Conservation (phyloP, 148 eudicot genomes). For the Vaccinium vitisidaea region DNA sequence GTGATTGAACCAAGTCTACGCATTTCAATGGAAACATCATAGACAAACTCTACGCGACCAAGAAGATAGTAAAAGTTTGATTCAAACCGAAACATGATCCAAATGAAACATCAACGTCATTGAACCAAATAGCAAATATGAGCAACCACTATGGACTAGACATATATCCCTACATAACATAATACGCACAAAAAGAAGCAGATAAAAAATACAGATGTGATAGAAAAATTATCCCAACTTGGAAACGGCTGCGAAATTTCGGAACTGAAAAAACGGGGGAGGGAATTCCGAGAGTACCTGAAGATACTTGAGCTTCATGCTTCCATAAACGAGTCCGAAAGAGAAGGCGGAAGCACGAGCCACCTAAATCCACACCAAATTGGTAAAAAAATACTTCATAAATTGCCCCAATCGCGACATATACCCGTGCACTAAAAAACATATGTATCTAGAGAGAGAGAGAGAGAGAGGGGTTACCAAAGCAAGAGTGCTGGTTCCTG, state of each 20-base stretch:
- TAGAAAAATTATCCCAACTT: background rate
- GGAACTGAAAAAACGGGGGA: background rate
- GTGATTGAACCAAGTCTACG: background rate
- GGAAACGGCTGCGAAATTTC: background rate
- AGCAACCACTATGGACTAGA: background rate
- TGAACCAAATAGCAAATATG: background rate
- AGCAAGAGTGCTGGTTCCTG: conserved; percentile 72
- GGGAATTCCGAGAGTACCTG: conserved; percentile 7
- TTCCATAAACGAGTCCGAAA: conserved; percentile 18
- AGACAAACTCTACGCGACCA: background rate
- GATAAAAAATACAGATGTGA: background rate
- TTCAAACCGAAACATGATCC: background rate
- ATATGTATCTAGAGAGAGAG: background rate
- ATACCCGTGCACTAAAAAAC: background rate
- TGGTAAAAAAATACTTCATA: background rate
- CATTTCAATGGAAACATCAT: background rate
- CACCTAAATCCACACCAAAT: conserved; percentile 7
- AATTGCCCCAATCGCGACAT: conserved; percentile 1
- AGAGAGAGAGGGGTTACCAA: conserved; percentile 32
- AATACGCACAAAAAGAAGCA: background rate
- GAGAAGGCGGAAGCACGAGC: conserved; percentile 25
- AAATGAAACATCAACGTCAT: background rate
- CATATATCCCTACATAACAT: background rate
- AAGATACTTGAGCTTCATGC: conserved; percentile 25
- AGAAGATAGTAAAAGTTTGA: background rate